Base-by-base conservation (phyloP, 2,329 filamentous ascomycete species). In the Paraphoma sp. region DNA sequence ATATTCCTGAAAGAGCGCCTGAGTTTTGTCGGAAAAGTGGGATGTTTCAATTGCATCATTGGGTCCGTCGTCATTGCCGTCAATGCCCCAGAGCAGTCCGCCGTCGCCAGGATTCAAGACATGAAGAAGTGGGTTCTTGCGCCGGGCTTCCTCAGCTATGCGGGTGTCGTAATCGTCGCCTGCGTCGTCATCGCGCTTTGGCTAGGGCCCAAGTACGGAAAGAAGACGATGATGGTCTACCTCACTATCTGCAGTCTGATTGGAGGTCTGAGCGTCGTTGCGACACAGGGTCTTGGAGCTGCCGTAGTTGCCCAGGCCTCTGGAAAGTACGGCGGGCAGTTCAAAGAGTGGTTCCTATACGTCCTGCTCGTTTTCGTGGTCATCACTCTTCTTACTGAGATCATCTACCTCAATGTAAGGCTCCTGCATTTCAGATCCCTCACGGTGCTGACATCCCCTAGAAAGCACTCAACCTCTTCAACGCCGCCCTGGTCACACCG, bases 381-480 rank as follows among this genome's bases (percentile, higher is more conserved):
- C 62, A 79, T 81, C n/a, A 98, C 95, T 0, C 81, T 99, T 10
- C 67, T 98, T 67, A 96, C 92, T 0, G 95, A 98, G 79, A 97
- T 99, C 62, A 89, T 98, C 63, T 99, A 90, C 75, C 83, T 99
- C 42, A 99, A 99, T 76, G 94, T 96, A 82, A 84, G 93, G 86
- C 43, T 38, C 6, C 16, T 12, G 4, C 17, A 18, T 43, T 2
- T 23, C 9, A 42, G 4, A 38, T 9, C 6, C 17, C 6, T 23
- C 5, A 23, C 5, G 23, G 23, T 23, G n/a, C 12, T 7, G 4
- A 82, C 63, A 42, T 4, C 47, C n/a, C 43, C 23, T 78, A 98
- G 93, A 99, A 99, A 97, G 95, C 95, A 6, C 84, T 98, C 54
- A 98, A 99, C 72, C 79, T 99, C 48, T 98, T 94, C 83, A 98